phyloP scores from a whole-genome alignment of 2,329 filamentous ascomycete genomes.

The Cladosporium colombiae region DNA sequence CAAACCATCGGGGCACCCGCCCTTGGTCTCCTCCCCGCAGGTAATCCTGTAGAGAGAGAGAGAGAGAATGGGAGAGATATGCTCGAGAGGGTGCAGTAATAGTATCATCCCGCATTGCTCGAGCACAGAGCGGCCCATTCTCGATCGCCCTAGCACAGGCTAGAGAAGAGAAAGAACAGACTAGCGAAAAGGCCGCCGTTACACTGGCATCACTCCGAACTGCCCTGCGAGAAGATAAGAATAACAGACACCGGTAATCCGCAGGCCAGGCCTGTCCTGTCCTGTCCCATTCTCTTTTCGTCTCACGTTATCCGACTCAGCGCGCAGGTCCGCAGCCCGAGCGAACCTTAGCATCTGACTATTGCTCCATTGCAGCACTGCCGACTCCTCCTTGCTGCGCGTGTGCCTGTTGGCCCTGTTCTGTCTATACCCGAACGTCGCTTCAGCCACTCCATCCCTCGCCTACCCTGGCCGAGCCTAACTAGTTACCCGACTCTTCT shows the following conservation, averaged over 20 bases:
- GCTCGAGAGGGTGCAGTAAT: not conserved
- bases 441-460: slow-evolving; percentile 8
- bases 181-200: not conserved
- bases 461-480: not conserved
- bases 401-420: not conserved
- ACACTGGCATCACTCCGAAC: not conserved
- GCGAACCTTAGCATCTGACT: not conserved
- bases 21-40: not conserved
- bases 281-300: not conserved
- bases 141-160: not conserved
- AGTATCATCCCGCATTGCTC: not conserved
- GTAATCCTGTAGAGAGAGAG: not conserved
- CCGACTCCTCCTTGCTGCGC: not conserved
- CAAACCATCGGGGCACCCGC: not conserved
- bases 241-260: not conserved
- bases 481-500: not conserved
- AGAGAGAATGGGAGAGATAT: too few species aligned
- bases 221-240: not conserved
- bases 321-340: slow-evolving; percentile 12
- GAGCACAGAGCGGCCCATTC: not conserved
- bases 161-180: not conserved
- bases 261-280: not conserved
- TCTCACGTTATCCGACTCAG: slow-evolving; percentile 17
- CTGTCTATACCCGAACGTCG: not conserved
- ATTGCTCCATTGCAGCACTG: not conserved